A percentile compares a stretch with the other conserved stretches of the same genome.
phyloP scores from a whole-genome alignment of 1,284 basidiomycete species.

The Cystobasidium slooffiae region DNA sequence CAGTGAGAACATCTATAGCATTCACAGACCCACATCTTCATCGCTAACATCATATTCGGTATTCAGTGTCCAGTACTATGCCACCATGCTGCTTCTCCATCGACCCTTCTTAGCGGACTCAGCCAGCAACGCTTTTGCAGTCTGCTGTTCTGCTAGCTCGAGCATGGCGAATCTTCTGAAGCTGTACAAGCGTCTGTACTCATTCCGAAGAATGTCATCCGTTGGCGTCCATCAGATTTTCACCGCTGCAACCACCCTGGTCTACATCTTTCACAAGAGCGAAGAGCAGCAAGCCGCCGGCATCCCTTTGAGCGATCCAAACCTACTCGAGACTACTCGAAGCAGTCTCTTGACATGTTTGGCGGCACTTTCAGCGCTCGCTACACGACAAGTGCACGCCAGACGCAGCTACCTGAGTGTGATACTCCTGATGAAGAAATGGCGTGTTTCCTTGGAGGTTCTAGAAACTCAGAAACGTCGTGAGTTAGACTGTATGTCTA shows the following conservation, averaged over 20 bases:
- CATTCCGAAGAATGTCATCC: slow-evolving; percentile 28
- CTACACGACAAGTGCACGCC: slow-evolving; percentile 34
- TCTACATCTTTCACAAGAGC: slow-evolving; percentile 35
- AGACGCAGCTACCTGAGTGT: slow-evolving; percentile 39
- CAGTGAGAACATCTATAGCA: too few species aligned
- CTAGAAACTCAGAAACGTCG: not conserved
- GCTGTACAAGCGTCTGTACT: slow-evolving; percentile 40
- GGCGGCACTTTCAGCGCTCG: slow-evolving; percentile 34
- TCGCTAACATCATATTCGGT: not conserved
- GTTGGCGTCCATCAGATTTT: slow-evolving; percentile 38
- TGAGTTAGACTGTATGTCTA: not conserved
- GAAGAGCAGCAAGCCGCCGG: slow-evolving; percentile 13
- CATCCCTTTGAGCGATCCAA: slow-evolving; percentile 5
- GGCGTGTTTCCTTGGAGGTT: slow-evolving; percentile 29
- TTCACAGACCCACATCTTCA: not conserved
- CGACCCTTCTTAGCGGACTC: slow-evolving; percentile 34
- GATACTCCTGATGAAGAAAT: slow-evolving; percentile 41
- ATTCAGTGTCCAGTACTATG: slow-evolving; percentile 40
- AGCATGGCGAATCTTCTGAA: slow-evolving; percentile 28
- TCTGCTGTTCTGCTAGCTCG: slow-evolving; percentile 30
- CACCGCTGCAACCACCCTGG: slow-evolving; percentile 37
- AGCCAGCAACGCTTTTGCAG: slow-evolving; percentile 12
- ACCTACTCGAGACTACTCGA: slow-evolving; percentile 10
- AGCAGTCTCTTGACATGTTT: slow-evolving; percentile 36
- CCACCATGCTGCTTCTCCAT: slow-evolving; percentile 40